Conservation (phyloP, 306 rosid species). For the Luffa acutangula region DNA sequence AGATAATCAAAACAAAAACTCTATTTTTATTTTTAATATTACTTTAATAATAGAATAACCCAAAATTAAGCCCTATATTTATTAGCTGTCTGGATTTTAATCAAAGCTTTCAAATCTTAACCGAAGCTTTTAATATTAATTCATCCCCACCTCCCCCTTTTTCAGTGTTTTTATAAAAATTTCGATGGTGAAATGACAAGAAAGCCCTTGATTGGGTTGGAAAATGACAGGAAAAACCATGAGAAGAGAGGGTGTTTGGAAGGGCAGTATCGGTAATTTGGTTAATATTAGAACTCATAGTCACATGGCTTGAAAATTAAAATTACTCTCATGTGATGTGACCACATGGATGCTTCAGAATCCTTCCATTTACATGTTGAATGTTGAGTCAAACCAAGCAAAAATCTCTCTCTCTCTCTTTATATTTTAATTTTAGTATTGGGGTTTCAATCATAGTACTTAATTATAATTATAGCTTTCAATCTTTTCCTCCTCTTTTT, state of each 20-base stretch:
- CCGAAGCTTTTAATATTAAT: conserved; percentile 37
- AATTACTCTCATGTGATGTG: conserved; percentile 60
- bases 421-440: background rate
- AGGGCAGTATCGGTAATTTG: background rate
- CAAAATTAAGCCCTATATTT: conserved; percentile 38
- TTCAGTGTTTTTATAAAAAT: conserved; percentile 7
- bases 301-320: conserved; percentile 60
- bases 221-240: conserved; percentile 22
- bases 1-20: conserved; percentile 27
- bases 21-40: conserved; percentile 3
- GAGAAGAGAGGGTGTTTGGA: conserved; percentile 13
- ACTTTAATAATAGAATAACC: conserved; percentile 29
- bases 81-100: conserved; percentile 77
- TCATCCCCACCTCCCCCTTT: background rate
- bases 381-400: conserved; percentile 1
- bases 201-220: conserved; percentile 23
- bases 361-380: conserved; percentile 32
- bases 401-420: background rate
- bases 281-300: background rate
- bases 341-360: conserved; percentile 68
- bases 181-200: conserved; percentile 11
- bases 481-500: background rate
- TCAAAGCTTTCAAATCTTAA: conserved; percentile 61
- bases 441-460: background rate
- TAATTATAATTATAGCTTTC: background rate